Conservation (phyloP, 169 alveolate genomes). For the Plasmodium fragile region DNA sequence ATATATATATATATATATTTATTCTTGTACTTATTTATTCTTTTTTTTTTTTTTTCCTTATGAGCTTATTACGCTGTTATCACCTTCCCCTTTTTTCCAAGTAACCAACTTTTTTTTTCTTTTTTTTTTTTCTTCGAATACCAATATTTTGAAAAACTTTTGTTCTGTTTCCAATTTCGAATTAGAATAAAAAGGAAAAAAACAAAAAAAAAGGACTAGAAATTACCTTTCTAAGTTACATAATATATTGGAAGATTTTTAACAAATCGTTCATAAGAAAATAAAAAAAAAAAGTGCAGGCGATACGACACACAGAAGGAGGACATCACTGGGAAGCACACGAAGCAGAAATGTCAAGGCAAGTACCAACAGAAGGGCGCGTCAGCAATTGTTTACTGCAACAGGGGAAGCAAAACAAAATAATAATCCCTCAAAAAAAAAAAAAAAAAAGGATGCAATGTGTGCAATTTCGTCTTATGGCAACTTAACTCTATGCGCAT, state of each 20-base stretch:
- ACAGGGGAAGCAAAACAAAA: not conserved
- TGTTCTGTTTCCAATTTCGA: constrained; percentile 38
- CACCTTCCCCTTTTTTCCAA: not conserved
- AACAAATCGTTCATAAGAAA: constrained; percentile 64
- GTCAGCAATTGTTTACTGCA: not conserved
- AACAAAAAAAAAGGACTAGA: constrained; percentile 6
- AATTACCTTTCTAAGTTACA: constrained; percentile 1
- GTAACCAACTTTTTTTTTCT: constrained; percentile 24
- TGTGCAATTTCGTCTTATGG: not conserved
- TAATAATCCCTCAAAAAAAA: not conserved
- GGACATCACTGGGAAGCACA: not conserved
- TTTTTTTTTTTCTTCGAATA: constrained; percentile 77
- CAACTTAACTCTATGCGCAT: not conserved
- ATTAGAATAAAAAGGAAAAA: constrained; percentile 37
- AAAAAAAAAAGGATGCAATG: not conserved
- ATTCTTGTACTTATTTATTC: not conserved
- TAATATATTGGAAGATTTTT: constrained; percentile 78
- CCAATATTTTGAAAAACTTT: constrained; percentile 76
- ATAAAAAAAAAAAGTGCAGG: constrained; percentile 20
- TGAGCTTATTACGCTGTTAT: constrained; percentile 6
- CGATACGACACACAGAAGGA: not conserved
- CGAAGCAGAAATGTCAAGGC: not conserved
- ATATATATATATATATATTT: constrained; percentile 16
- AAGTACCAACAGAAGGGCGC: not conserved
- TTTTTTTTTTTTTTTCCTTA: not conserved